Percentiles rank a stretch among this genome's conserved stretches.
Evolutionary conservation across 176 grass and related monocot species (phyloP).

Genomic region (Musa schizocarpa): DNA sequence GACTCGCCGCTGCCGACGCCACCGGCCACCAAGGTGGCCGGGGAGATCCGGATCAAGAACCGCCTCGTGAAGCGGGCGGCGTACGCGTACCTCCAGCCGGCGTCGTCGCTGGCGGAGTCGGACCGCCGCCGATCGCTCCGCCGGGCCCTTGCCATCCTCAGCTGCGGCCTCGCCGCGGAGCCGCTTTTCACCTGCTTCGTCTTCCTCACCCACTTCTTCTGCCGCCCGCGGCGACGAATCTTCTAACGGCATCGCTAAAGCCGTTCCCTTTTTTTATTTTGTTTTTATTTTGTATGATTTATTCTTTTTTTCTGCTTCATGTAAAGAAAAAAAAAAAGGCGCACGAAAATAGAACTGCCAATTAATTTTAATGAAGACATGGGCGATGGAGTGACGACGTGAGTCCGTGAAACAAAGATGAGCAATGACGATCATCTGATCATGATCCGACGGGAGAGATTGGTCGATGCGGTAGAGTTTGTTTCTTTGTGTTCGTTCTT

Average conservation of each 20-base stretch:
- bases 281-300: background rate
- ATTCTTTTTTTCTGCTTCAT: too few species aligned
- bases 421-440: too few species aligned
- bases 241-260: background rate
- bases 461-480: too few species aligned
- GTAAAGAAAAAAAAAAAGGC: too few species aligned
- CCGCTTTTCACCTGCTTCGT: background rate
- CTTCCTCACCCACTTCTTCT: background rate
- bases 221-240: background rate
- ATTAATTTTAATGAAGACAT: too few species aligned
- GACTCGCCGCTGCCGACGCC: background rate
- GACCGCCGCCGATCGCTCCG: background rate
- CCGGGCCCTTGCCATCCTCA: background rate
- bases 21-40: background rate
- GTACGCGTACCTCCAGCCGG: background rate
- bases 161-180: background rate
- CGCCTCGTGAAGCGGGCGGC: constrained; percentile 8
- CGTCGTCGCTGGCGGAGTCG: background rate
- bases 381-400: too few species aligned
- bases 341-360: too few species aligned
- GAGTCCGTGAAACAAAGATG: too few species aligned
- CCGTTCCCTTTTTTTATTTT: background rate
- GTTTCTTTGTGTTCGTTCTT: too few species aligned
- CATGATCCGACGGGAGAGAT: too few species aligned
- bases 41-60: constrained; percentile 9